These are phyloP conservation scores for Nannochloropsis gaditana DNA, from an alignment of 108 stramenopile genomes.

Conservation along the genomic window DNA sequence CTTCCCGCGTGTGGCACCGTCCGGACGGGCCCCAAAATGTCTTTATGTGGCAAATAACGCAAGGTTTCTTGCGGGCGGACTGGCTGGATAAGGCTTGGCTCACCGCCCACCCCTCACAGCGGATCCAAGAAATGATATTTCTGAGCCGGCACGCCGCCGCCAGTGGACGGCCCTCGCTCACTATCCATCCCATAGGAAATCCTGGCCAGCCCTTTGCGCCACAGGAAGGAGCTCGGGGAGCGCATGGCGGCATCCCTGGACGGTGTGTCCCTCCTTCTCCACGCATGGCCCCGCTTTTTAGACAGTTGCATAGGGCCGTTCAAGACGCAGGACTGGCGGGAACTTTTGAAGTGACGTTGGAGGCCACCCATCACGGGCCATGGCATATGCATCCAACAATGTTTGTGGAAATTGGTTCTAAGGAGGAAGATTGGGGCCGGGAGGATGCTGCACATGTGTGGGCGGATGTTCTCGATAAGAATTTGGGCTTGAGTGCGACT, in stretches of 20 bases:
- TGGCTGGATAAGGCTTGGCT: background rate
- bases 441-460: conserved; percentile 7
- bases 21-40: background rate
- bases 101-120: background rate
- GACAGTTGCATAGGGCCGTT: background rate
- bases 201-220: background rate
- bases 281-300: background rate
- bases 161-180: conserved; percentile 11
- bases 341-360: background rate
- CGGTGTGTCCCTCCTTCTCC: conserved; percentile 15
- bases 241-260: background rate
- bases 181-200: background rate
- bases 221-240: background rate
- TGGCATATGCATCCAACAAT: background rate
- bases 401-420: conserved; percentile 18
- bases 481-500: background rate
- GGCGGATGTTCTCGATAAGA: background rate
- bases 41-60: background rate
- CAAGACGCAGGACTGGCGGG: background rate
- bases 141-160: background rate
- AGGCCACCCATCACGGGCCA: background rate
- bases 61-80: background rate
- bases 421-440: background rate
- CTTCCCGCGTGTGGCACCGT: background rate
- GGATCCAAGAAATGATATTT: background rate